Percentiles rank a stretch among this genome's conserved stretches.
These are phyloP conservation scores for Penicillium sp. DNA, from an alignment of 2,329 filamentous ascomycete species.

Conservation along the genomic window DNA sequence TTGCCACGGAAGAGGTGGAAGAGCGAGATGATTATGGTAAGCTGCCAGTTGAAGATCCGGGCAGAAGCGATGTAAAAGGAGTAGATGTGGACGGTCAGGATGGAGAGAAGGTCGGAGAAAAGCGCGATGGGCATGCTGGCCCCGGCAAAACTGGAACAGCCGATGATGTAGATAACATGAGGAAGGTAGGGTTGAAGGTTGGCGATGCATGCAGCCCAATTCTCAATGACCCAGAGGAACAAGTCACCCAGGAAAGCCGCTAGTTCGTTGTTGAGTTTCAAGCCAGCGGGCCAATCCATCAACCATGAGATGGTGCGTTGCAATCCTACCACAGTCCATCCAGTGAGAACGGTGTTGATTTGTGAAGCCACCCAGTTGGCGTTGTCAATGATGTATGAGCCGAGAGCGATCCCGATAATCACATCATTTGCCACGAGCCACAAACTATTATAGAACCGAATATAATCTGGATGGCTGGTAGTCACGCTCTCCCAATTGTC, in stretches of 20 bases:
- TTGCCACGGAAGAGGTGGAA: constrained; percentile 98
- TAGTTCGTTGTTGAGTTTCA: constrained; percentile 93
- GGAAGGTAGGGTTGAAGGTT: constrained; percentile 79
- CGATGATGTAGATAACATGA: constrained; percentile 85
- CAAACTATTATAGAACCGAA: constrained; percentile 96
- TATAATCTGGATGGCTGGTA: constrained; percentile 94
- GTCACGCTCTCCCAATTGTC: constrained; percentile 95
- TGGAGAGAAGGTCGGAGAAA: constrained; percentile 88
- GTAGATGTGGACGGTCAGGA: constrained; percentile 94
- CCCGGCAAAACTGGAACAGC: constrained; percentile 90
- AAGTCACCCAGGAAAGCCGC: constrained; percentile 92
- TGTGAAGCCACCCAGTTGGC: constrained; percentile 77
- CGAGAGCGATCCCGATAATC: constrained; percentile 94
- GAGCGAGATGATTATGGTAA: constrained; percentile 93
- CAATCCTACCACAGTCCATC: constrained; percentile 85
- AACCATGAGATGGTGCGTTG: constrained; percentile 91
- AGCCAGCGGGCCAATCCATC: constrained; percentile 89
- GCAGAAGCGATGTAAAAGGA: constrained; percentile 97
- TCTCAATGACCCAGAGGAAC: constrained; percentile 97
- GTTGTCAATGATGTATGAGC: constrained; percentile 97
- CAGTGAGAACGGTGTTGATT: constrained; percentile 72
- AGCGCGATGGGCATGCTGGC: constrained; percentile 96
- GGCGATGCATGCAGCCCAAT: constrained; percentile 87
- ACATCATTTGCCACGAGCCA: constrained; percentile 99
- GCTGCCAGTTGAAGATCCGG: constrained; percentile 97